Evolutionary conservation across 2,329 filamentous ascomycete species (phyloP), one percentile per base, ranked within the genome.

Genomic region (Zelopaecilomyces penicillatus): DNA sequence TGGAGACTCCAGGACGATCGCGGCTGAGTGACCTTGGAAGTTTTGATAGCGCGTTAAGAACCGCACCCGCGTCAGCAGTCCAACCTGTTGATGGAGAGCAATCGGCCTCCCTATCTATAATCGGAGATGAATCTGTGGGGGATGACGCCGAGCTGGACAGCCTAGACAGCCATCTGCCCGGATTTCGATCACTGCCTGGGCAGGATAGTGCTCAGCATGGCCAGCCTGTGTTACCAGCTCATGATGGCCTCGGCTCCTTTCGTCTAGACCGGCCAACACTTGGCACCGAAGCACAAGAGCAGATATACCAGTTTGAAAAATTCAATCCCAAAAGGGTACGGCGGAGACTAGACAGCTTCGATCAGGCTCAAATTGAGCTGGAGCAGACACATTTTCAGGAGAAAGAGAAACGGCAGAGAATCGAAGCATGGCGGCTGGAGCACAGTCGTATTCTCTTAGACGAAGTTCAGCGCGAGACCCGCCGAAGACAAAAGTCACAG

Each of bases 211-310:
- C 50, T 9, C 57, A 60, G 12, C 80, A 78, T 51, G 70, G 78
- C 19, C 71, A 75, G 12, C 81, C 86, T 0, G 79, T 95, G 2
- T 75, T 98, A n/a, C 93, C 93, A 0, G 80, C 82, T 1, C 93
- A 98, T 59, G 90, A 98, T 69, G 93, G 93, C 2, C 66, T 97
- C 38, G 93, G 93, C 4, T 87, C 84, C 5, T 98, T 98, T 62
- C 78, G 72, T 64, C 49, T 87, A 58, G 61, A 87, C 67, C 59
- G 79, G 52, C 66, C 76, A 60, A 58, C 69, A 50, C 58, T 75
- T 52, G 69, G 69, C 2, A 57, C 65, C 2, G 75, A 80, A 37
- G 74, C 88, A 26, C 88, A 95, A 59, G 85, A 95, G 50, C 85
- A 91, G 52, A 67, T 96, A 39, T 96, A 89, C 73, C 84, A 87